Percentiles rank a stretch among this genome's conserved stretches.
Conservation (phyloP, 495 filamentous ascomycete genomes). For the Neurospora sp. region DNA sequence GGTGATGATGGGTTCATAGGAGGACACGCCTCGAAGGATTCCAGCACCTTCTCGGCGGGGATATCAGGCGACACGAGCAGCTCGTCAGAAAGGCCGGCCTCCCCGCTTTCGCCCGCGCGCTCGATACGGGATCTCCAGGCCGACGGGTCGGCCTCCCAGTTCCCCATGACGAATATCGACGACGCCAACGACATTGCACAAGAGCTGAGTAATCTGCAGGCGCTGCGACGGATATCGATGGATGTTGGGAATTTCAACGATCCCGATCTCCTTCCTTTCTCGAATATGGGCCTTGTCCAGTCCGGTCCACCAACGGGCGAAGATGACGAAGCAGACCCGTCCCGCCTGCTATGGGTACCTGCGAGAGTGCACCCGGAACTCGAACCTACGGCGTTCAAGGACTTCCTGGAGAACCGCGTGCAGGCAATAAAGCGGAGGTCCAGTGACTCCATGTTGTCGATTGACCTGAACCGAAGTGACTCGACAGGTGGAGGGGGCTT, state of each 20-base stretch:
- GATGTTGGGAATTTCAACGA: slow-evolving; percentile 85
- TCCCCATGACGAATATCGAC: slow-evolving; percentile 85
- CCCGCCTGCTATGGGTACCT: slow-evolving; percentile 90
- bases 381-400: slow-evolving; percentile 92
- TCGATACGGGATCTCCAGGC: slow-evolving; percentile 45
- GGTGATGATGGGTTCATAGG: slow-evolving; percentile 5
- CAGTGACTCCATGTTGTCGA: slow-evolving; percentile 57
- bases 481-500: slow-evolving; percentile 45
- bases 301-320: slow-evolving; percentile 63
- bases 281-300: slow-evolving; percentile 47
- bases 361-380: slow-evolving; percentile 90
- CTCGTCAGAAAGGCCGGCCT: slow-evolving; percentile 40
- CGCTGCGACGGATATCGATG: slow-evolving; percentile 96
- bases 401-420: slow-evolving; percentile 86
- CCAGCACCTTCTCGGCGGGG: slow-evolving; percentile 31
- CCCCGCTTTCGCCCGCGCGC: slow-evolving; percentile 47
- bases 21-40: slow-evolving; percentile 22
- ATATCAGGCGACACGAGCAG: slow-evolving; percentile 34
- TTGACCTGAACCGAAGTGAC: slow-evolving; percentile 50
- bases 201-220: slow-evolving; percentile 90
- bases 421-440: slow-evolving; percentile 80
- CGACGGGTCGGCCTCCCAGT: slow-evolving; percentile 63
- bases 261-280: slow-evolving; percentile 84
- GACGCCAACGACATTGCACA: slow-evolving; percentile 87
- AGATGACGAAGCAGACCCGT: slow-evolving; percentile 79